Evolutionary conservation across 805 yeast species (phyloP), one percentile per base, ranked within the genome.

Genomic region (Pichia nanzhaoensis): DNA sequence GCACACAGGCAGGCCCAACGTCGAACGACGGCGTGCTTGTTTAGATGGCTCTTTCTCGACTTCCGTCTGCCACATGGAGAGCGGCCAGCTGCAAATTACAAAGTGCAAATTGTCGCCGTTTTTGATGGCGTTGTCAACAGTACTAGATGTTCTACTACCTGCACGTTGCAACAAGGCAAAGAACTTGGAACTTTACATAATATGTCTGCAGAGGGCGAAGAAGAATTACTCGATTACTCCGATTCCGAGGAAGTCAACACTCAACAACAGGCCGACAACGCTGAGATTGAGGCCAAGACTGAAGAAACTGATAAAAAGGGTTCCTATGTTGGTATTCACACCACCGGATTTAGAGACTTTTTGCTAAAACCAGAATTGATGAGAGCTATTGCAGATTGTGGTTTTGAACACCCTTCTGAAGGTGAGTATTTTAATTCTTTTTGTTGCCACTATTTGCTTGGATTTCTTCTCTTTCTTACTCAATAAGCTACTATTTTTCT

Each of bases 331-430:
- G 98, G 98, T 63, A 86, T 89, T 59, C 98, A 93, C 69, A 91
- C 98, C 54, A 91, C 98, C 53, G 97, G 97, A 66, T 91, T 93
- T 82, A 87, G 95, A 70, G 99, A 93, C 72, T 91, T 91, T 70
- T 73, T 93, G 62, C 78, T 91, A 69, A 93, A 93, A 73, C 97
- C 98, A 28, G 99, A 93, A 73, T 77, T 91, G 57, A 77, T 91
- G 61, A 84, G 99, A 71, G 99, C 99, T 54, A 91, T 91, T 64
- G 95, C 90, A 56, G 99, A 91, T 71, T 89, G 97, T 75, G 99
- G 99, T 75, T 91, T 91, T 66, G 99, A 91, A 75, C 99, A 91
- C 74, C 99, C 99, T 55, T 88, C 96, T 55, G 99, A 91, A 83
- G 95, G 93, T 85, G 71, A 78, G 93, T 82, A 55, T 51, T 10